phyloP scores from a whole-genome alignment of 176 grass and related monocot genomes.

The Eleusine coracana region DNA sequence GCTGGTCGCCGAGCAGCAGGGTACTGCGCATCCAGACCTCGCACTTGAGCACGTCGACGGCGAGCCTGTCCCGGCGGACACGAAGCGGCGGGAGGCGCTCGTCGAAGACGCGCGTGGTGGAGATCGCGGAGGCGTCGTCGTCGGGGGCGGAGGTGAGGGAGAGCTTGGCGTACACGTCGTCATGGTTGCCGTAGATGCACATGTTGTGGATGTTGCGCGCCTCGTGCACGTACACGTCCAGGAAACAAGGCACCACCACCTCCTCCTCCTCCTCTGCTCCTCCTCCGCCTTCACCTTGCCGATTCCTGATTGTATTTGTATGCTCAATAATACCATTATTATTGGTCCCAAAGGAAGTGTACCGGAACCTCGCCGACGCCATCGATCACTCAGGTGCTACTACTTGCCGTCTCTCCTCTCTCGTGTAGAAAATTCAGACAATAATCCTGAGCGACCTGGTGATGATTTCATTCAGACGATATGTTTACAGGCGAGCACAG shows the following conservation, averaged over 20 bases:
- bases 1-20: slow-evolving; percentile 86
- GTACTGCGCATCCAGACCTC: slow-evolving; percentile 86
- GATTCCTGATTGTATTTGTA: too few species aligned
- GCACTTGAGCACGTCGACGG: slow-evolving; percentile 77
- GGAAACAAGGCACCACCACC: slow-evolving; percentile 15
- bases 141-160: slow-evolving; percentile 73
- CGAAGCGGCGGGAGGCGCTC: slow-evolving; percentile 56
- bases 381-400: background rate
- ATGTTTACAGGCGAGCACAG: background rate
- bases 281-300: background rate
- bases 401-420: background rate
- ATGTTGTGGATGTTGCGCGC: slow-evolving; percentile 79
- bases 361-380: slow-evolving; percentile 22
- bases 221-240: slow-evolving; percentile 77
- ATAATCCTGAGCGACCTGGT: background rate
- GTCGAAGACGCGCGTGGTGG: slow-evolving; percentile 76
- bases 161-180: slow-evolving; percentile 90
- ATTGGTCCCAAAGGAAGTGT: background rate
- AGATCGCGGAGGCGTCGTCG: slow-evolving; percentile 54
- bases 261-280: background rate
- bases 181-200: slow-evolving; percentile 90
- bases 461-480: background rate
- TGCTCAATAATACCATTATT: too few species aligned
- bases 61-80: slow-evolving; percentile 11
- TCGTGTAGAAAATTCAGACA: background rate